Percentiles rank a stretch among this genome's conserved stretches.
Conservation (phyloP, 2,329 filamentous ascomycete genomes). For the Catunica adiposa region DNA sequence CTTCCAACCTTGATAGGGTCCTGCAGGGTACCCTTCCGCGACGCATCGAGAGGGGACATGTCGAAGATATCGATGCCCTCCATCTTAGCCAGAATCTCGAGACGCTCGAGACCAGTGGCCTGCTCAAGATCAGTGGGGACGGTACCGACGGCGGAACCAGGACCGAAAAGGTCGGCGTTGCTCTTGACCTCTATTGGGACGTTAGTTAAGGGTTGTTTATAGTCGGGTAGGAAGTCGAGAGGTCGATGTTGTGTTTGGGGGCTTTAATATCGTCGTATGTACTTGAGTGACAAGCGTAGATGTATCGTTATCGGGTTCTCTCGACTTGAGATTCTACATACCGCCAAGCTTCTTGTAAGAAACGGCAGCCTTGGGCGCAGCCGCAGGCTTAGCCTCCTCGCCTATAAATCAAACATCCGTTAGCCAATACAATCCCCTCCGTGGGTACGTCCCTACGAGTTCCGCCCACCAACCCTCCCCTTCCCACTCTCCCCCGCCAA, state of each 20-base stretch:
- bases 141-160: constrained; percentile 66
- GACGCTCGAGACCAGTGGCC: constrained; percentile 90
- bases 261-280: neutral
- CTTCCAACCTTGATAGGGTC: constrained; percentile 84
- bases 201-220: constrained; percentile 1
- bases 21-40: constrained; percentile 71
- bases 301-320: neutral
- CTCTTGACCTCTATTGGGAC: constrained; percentile 54
- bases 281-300: neutral
- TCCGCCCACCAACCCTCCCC: neutral
- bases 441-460: neutral
- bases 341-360: constrained; percentile 31
- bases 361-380: constrained; percentile 23
- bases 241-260: neutral
- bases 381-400: constrained; percentile 16
- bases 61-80: constrained; percentile 96
- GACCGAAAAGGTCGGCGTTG: constrained; percentile 67
- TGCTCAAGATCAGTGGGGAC: constrained; percentile 92
- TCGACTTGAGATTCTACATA: constrained; percentile 22
- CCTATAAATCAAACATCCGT: constrained; percentile 10
- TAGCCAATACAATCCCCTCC: neutral
- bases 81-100: constrained; percentile 99
- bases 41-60: constrained; percentile 89
- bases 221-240: too few species aligned
- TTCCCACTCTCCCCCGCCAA: neutral